Evolutionary conservation across 2,329 filamentous ascomycete genomes (phyloP), one percentile per base, ranked within the genome.

Genomic region (Colletotrichum sp.): DNA sequence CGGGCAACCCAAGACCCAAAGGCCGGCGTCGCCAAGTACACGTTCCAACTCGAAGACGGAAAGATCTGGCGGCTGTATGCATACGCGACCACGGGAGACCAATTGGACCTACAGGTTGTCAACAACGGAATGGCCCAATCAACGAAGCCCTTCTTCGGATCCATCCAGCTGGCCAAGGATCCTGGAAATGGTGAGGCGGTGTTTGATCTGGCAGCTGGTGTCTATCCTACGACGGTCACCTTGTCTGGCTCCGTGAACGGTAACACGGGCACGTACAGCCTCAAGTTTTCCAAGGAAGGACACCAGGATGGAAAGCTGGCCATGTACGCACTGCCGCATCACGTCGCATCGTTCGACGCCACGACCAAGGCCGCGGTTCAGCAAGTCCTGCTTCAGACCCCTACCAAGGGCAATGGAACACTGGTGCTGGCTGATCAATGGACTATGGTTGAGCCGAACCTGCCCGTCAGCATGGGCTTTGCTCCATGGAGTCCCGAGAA

Each of bases 271-370:
- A 91, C 88, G 3, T 99, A 99, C 83, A 91, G 86, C 0, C 91
- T 99, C 73, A 85, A 86, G 0, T 99, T 95, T 86, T 85, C 87
- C n/a, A 96, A 95, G 81, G 89, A 87, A 1, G 96, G 96, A 8
- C 87, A 92, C 44, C 82, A 88, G 19, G 84, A 86, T 8, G 87
- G 90, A 19, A 90, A 88, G 76, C 87, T 98, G 27, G 88, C 97
- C 78, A 97, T 98, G 93, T 98, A 94, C 83, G 95, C 95, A 19
- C 87, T 99, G 64, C 95, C 96, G 27, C 97, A 99, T 83, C 97
- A 99, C 79, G 83, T 95, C 5, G 87, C 92, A 36, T 95, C 95
- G 0, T 96, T 99, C 77, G 91, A 95, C 78, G 79, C 84, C 1
- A 84, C 84, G 1, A 92, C 90, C 3, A 81, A 79, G 44, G 92